These are phyloP conservation scores for Fraxinus floribunda DNA, from an alignment of 305 asterid species.

Conservation along the genomic window DNA sequence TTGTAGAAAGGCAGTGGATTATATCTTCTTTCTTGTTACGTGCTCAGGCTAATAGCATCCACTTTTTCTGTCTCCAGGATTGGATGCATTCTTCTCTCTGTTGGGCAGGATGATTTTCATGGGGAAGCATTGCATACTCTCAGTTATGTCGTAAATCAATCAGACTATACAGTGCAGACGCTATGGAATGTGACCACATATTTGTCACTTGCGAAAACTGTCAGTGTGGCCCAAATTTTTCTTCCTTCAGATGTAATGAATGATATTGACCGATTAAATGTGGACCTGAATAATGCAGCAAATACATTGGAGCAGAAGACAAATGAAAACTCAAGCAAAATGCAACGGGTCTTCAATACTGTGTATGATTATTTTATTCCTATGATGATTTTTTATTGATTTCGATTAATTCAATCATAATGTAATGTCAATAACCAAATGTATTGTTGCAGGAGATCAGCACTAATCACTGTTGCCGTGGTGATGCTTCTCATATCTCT, in stretches of 20 bases:
- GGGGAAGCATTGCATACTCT: constrained; percentile 72
- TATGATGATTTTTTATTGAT: neutral
- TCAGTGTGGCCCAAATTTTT: constrained; percentile 82
- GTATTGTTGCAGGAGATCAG: constrained; percentile 56
- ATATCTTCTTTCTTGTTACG: neutral
- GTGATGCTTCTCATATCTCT: constrained; percentile 78
- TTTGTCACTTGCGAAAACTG: constrained; percentile 74
- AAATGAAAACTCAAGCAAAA: constrained; percentile 58
- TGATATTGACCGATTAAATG: constrained; percentile 71
- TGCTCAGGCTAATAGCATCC: neutral
- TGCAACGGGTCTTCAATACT: constrained; percentile 55
- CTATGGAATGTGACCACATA: constrained; percentile 80
- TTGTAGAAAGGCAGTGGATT: neutral
- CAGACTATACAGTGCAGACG: constrained; percentile 83
- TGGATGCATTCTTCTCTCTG: constrained; percentile 86
- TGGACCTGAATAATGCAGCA: constrained; percentile 68
- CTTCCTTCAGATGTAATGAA: constrained; percentile 77
- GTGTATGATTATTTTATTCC: constrained; percentile 55
- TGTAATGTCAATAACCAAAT: constrained; percentile 21
- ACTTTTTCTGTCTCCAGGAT: constrained; percentile 46
- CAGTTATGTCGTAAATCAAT: constrained; percentile 81
- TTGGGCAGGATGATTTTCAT: constrained; percentile 85
- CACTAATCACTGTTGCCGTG: constrained; percentile 64
- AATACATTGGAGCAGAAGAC: constrained; percentile 68
- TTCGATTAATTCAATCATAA: constrained; percentile 11